Base-by-base conservation (phyloP, 1,284 basidiomycete species). In the Pseudozyma pruni region DNA sequence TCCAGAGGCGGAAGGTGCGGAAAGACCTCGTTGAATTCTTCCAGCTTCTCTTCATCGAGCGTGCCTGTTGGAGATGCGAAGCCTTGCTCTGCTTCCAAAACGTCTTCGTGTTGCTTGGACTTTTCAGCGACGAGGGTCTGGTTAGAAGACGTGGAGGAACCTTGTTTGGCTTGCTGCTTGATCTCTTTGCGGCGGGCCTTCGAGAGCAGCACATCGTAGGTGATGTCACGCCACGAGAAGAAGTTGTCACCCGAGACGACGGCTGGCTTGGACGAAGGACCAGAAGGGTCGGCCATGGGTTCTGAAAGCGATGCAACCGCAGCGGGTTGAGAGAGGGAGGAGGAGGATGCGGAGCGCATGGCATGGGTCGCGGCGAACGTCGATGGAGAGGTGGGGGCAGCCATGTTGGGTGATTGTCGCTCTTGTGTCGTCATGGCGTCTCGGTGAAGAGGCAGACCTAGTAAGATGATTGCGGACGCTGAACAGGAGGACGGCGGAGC, bases 121-220 rank as follows among this genome's bases (percentile, higher is more conserved):
- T 57, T 49, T 32, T 61, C 53, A 25, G 14, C 6, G 40, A 16
- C 20, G 60, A 32, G 0, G n/a, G n/a, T n/a, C n/a, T n/a, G n/a
- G n/a, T n/a, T n/a, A n/a, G 53, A 22, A 1, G 43, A 22, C 25
- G 25, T 10, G 20, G 56, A 41, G 25, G 25, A 17, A 14, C 35
- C 22, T 17, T 13, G 11, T 29, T 29, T 29, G 10, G 41, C 43
- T 8, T 35, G 20, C 37, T 50, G 40, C 40, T 56, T 59, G 59
- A 66, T 66, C 43, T 66, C 49, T 16, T 76, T 74, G 41, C 71
- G 61, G 39, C 64, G 53, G 1, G 62, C 56, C 34, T 71, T 66
- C 16, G 72, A 62, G 25, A 76, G 57, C 9, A 74, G 57, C 5
- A 76, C 74, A 38, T 76, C 74, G 42, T 74, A 76, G 37, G 62